Conservation (phyloP, 2,329 filamentous ascomycete genomes). For the Fusarium caatingaense region DNA sequence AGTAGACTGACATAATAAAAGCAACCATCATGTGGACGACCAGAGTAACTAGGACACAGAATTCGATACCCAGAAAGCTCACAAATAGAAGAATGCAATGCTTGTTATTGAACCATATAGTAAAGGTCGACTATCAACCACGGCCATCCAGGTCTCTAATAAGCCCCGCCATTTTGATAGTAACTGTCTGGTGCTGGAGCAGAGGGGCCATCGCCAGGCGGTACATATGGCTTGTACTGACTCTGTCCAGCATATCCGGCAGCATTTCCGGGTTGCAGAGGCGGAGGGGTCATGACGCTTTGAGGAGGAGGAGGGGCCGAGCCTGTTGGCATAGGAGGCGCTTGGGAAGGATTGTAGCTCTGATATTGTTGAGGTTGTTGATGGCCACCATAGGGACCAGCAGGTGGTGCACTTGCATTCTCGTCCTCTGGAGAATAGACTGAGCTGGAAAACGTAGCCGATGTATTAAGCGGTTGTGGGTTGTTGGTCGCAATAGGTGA, state of each 20-base stretch:
- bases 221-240: conserved; percentile 72
- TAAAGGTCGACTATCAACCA: background rate
- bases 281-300: conserved; percentile 54
- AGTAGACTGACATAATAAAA: background rate
- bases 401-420: conserved; percentile 47
- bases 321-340: conserved; percentile 56
- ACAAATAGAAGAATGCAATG: background rate
- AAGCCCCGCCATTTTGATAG: conserved; percentile 61
- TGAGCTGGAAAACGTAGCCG: conserved; percentile 59
- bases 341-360: conserved; percentile 54
- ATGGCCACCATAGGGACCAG: conserved; percentile 46
- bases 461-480: conserved; percentile 50
- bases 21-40: background rate
- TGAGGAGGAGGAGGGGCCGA: conserved; percentile 49
- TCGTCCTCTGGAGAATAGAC: conserved; percentile 61
- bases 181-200: conserved; percentile 67
- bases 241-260: conserved; percentile 56
- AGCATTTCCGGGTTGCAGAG: conserved; percentile 58
- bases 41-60: background rate
- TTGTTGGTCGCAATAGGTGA: conserved; percentile 72
- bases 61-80: background rate
- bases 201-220: conserved; percentile 59
- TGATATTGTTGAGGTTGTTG: conserved; percentile 56
- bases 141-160: conserved; percentile 34
- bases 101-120: conserved; percentile 22